Conservation (phyloP, 352 stramenopile species). For the Phytophthora tubulina region DNA sequence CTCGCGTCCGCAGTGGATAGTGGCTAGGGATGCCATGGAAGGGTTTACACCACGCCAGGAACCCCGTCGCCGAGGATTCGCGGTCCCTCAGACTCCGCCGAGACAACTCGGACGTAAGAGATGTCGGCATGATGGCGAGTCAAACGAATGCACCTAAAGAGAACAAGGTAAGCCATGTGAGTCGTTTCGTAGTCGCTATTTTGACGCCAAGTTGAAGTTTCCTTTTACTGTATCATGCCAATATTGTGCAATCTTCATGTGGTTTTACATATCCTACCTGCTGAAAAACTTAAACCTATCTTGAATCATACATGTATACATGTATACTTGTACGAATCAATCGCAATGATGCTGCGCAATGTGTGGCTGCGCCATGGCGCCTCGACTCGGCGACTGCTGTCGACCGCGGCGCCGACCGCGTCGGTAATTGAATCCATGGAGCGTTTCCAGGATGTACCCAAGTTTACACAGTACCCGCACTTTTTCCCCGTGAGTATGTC, state of each 20-base stretch:
- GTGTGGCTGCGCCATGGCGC: slow-evolving; percentile 40
- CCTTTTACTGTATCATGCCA: slow-evolving; percentile 11
- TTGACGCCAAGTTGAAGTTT: slow-evolving; percentile 21
- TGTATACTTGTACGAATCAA: slow-evolving; percentile 16
- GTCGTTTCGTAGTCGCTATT: slow-evolving; percentile 14
- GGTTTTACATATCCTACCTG: not conserved
- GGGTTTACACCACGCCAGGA: slow-evolving; percentile 42
- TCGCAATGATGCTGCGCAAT: slow-evolving; percentile 37
- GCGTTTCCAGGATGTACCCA: slow-evolving; percentile 62
- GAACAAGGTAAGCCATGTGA: too few relatives aligned
- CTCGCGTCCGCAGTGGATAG: slow-evolving; percentile 55
- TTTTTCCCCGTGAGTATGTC: slow-evolving; percentile 76
- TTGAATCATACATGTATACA: slow-evolving; percentile 13
- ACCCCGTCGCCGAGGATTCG: slow-evolving; percentile 2
- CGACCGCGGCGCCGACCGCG: slow-evolving; percentile 18
- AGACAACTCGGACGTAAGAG: slow-evolving; percentile 21
- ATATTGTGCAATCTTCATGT: slow-evolving; percentile 14
- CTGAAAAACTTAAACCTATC: slow-evolving; percentile 2
- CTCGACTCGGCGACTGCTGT: slow-evolving; percentile 36
- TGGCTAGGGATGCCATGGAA: slow-evolving; percentile 66
- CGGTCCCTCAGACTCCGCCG: slow-evolving; percentile 30
- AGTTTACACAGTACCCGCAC: slow-evolving; percentile 73
- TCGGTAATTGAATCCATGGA: slow-evolving; percentile 53
- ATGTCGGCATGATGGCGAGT: slow-evolving; percentile 7
- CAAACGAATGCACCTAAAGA: not conserved